Evolutionary conservation across 116 monocot species (phyloP).

Genomic region (Trichopus zeylanicus): DNA sequence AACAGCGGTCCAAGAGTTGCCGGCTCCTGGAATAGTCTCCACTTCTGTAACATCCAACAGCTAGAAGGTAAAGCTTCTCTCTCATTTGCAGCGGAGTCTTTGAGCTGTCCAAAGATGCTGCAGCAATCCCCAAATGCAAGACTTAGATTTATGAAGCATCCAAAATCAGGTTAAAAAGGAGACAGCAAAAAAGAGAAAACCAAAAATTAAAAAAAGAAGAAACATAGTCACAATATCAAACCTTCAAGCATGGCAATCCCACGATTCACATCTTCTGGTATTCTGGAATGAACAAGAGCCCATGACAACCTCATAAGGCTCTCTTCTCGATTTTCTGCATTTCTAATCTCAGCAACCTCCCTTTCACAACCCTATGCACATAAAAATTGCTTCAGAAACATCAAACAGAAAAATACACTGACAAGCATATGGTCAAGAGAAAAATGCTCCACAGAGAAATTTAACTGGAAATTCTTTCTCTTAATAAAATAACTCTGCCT

Average conservation of each 20-base stretch:
- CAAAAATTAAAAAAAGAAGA: too few relatives aligned
- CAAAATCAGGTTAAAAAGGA: neutral
- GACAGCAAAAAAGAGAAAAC: too few relatives aligned
- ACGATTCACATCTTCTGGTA: slow-evolving; percentile 89
- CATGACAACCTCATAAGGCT: slow-evolving; percentile 96
- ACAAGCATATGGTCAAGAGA: neutral
- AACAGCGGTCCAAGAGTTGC: slow-evolving; percentile 68
- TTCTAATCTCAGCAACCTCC: slow-evolving; percentile 56
- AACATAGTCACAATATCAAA: too few relatives aligned
- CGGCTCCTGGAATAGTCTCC: slow-evolving; percentile 89
- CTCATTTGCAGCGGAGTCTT: slow-evolving; percentile 53
- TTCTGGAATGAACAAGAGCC: slow-evolving; percentile 97
- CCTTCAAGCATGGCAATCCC: slow-evolving; percentile 99
- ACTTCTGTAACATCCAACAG: slow-evolving; percentile 90
- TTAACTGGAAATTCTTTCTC: too few relatives aligned
- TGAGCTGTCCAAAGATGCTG: slow-evolving; percentile 72
- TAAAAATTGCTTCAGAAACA: neutral
- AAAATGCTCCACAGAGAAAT: too few relatives aligned
- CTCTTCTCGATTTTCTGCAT: slow-evolving; percentile 52
- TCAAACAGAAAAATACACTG: neutral
- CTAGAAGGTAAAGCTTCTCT: slow-evolving; percentile 89
- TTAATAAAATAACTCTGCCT: too few relatives aligned
- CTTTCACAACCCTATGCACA: slow-evolving; percentile 73
- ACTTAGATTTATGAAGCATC: neutral
- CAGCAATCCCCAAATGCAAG: too few relatives aligned